Conservation (phyloP, 2,329 filamentous ascomycete species). For the Huntiella moniliformis region DNA sequence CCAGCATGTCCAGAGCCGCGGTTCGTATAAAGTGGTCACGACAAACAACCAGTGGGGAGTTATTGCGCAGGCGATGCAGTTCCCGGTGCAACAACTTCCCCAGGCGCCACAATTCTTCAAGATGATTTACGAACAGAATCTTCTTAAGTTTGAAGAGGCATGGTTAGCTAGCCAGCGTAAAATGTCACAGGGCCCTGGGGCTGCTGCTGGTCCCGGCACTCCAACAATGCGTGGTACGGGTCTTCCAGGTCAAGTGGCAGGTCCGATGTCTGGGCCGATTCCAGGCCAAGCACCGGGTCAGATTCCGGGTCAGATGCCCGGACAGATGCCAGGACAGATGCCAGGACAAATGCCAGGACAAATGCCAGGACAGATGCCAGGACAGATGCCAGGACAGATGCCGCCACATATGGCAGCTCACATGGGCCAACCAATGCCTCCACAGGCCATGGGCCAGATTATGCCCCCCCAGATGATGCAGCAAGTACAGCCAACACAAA, state of each 20-base stretch:
- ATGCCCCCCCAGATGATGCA: slow-evolving; percentile 2
- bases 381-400: slow-evolving; percentile 18
- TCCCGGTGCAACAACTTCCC: slow-evolving; percentile 43
- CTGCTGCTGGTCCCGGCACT: slow-evolving; percentile 12
- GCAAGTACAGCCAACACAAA: slow-evolving; percentile 13
- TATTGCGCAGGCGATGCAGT: slow-evolving; percentile 46
- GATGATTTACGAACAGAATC: slow-evolving; percentile 54
- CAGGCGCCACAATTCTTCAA: slow-evolving; percentile 51
- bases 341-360: slow-evolving; percentile 19
- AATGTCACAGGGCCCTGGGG: slow-evolving; percentile 20
- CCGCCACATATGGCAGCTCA: slow-evolving; percentile 22
- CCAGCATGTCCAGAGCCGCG: slow-evolving; percentile 51
- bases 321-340: slow-evolving; percentile 19
- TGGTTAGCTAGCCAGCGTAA: slow-evolving; percentile 37
- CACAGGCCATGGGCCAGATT: slow-evolving; percentile 1
- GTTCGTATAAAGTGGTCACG: slow-evolving; percentile 58
- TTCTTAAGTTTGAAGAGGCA: slow-evolving; percentile 58
- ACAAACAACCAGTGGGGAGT: slow-evolving; percentile 53
- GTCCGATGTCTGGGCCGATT: slow-evolving; percentile 17
- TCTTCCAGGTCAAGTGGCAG: slow-evolving; percentile 3
- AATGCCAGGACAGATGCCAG: slow-evolving; percentile 20
- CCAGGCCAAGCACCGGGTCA: slow-evolving; percentile 20
- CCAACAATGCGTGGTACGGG: slow-evolving; percentile 16
- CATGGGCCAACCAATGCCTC: slow-evolving; percentile 3
- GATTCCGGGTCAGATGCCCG: slow-evolving; percentile 18